Base-by-base conservation (phyloP, 2,329 filamentous ascomycete species). In the Colletotrichum sp. region DNA sequence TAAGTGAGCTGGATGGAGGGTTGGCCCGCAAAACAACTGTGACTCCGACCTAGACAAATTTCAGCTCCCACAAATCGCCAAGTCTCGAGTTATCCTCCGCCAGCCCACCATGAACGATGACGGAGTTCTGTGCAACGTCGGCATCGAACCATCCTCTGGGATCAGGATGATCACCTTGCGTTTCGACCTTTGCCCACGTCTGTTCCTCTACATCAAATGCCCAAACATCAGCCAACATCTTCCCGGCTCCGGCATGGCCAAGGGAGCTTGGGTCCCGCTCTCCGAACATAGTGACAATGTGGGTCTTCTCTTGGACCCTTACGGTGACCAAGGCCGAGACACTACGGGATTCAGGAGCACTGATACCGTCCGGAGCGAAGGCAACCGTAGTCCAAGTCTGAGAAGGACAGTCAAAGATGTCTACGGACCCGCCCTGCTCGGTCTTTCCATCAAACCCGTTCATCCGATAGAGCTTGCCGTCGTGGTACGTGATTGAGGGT, bases 381-480 rank as follows among this genome's bases (percentile, higher is more conserved):
- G 18, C 6, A 24, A 80, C 68, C 1, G 78, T 81, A 4, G 66
- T 72, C 83, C 83, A 85, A 3, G 76, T 36, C n/a, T 76, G 71
- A 4, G 76, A 43, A 1, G 32, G 59, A 5, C 74, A 43, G 55
- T 85, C 79, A 34, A 78, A 84, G 4, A 91, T 81, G 73, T 94
- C 92, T 12, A 94, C 28, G 3, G 78, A 81, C 0, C 91, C 91
- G 1, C 92, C 92, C 38, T 90, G 86, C 78, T 94, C 92, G 0
- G 80, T 87, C 13, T 84, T 86, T 0, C 92, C 92, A 79, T 93
- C 91, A 70, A 93, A 94, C 0, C 92, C 92, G 76, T 91, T 90
- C 87, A 93, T 91, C 2, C 92, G 86, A 79, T 89, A 94, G 4
- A 94, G 55, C 69, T 86, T 82, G 5, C 78, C 81, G 7, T 76